These are phyloP conservation scores for Colletotrichum lentis DNA, from an alignment of 2,329 filamentous ascomycete species.

Conservation along the genomic window DNA sequence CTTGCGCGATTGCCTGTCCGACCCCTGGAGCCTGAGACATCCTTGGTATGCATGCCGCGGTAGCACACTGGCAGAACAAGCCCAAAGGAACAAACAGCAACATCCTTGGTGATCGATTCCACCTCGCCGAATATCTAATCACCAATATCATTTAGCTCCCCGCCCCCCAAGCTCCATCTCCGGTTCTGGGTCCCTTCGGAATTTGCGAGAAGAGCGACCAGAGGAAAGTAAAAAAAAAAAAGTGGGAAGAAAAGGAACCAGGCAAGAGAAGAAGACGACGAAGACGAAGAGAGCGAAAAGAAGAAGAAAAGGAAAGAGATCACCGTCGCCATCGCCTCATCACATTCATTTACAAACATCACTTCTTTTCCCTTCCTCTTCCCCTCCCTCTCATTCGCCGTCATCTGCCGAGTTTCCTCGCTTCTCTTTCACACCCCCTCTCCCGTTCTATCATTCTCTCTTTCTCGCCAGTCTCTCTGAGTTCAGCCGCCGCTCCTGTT, in stretches of 20 bases:
- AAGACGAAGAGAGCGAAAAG: conserved; percentile 14
- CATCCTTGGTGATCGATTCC: conserved; percentile 37
- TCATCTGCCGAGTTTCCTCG: conserved; percentile 10
- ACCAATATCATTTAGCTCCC: conserved; percentile 32
- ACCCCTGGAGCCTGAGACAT: conserved; percentile 36
- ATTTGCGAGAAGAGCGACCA: conserved; percentile 23
- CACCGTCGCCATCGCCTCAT: conserved; percentile 13
- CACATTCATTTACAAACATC: conserved; percentile 16
- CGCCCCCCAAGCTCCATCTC: conserved; percentile 28
- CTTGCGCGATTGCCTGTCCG: conserved; percentile 31
- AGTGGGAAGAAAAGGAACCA: conserved; percentile 20
- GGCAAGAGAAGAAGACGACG: background rate
- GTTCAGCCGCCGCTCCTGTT: background rate
- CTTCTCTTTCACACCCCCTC: background rate
- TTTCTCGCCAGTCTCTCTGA: background rate
- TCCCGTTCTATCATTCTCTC: too few species aligned
- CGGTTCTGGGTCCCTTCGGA: conserved; percentile 27
- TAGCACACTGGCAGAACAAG: conserved; percentile 31
- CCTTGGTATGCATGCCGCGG: conserved; percentile 36
- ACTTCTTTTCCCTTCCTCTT: background rate
- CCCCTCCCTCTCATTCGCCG: background rate
- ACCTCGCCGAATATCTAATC: conserved; percentile 32
- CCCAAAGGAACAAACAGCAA: conserved; percentile 30
- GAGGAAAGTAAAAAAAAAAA: conserved; percentile 13
- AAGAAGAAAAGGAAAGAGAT: background rate